A percentile compares a stretch with the other conserved stretches of the same genome.
phyloP scores from a whole-genome alignment of 2,329 filamentous ascomycete genomes.

The Apiospora sp. region DNA sequence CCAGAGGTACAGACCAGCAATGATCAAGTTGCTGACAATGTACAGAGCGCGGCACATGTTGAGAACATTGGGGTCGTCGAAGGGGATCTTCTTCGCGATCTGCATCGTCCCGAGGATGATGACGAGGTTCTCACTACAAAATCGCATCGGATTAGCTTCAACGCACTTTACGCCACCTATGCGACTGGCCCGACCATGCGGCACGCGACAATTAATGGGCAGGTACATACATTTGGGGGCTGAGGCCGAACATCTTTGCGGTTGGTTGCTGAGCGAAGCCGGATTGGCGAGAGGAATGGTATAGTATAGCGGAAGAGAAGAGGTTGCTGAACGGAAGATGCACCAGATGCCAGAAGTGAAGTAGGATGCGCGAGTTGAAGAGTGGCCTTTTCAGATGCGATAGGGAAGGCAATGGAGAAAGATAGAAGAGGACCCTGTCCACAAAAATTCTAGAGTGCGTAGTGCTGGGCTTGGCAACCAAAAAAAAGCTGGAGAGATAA shows the following conservation, averaged over 20 bases:
- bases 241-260: constrained; percentile 25
- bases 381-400: constrained; percentile 23
- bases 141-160: constrained; percentile 19
- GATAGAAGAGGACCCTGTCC: constrained; percentile 24
- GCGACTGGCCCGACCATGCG: background rate
- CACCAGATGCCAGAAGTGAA: constrained; percentile 16
- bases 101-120: constrained; percentile 99
- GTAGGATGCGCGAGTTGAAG: constrained; percentile 15
- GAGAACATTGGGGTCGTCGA: constrained; percentile 78
- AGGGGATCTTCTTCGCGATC: constrained; percentile 93
- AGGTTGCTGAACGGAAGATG: constrained; percentile 6
- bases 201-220: constrained; percentile 1
- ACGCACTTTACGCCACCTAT: constrained; percentile 11
- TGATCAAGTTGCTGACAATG: constrained; percentile 76
- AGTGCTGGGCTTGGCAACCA: background rate
- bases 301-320: background rate
- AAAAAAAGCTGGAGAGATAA: constrained; percentile 19
- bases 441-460: constrained; percentile 22
- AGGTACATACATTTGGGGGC: constrained; percentile 24
- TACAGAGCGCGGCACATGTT: constrained; percentile 64
- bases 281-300: background rate
- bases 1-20: constrained; percentile 84
- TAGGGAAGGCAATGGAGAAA: constrained; percentile 25
- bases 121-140: constrained; percentile 81
- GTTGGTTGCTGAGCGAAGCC: background rate